Evolutionary conservation across 1,139 yeast genomes (phyloP), one percentile per base, ranked within the genome.

Genomic region (Candida smagusa): DNA sequence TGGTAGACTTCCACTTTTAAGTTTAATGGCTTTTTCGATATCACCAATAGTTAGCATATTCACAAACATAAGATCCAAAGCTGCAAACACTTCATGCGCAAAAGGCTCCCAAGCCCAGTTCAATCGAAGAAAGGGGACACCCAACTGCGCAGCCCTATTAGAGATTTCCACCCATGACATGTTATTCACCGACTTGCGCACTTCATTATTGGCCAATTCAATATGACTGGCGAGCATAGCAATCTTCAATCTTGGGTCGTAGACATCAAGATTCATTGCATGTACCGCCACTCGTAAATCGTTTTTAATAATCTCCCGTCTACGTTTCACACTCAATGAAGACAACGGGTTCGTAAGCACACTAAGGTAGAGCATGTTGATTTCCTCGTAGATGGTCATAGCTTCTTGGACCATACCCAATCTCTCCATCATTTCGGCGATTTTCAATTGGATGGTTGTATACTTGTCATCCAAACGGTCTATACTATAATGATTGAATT

Each of bases 341-440:
- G 43, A 44, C 4, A 50, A 59, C 12, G 58, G 55, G 3, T 68
- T 67, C 3, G 71, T 66, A 36, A 83, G 64, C 6, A 79, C 79
- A n/a, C 77, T 74, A 42, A 80, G 68, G 51, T 82, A 85, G 25
- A 79, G 63, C 2, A 81, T 72, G 9, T 83, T 79, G 40, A 86
- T 68, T 52, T 85, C 94, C 42, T 80, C 68, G 57, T 85, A 85
- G 24, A 84, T 58, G 48, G 72, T 69, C 25, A 77, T 68, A 0
- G 95, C 94, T 41, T 83, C 87, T 12, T 75, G 74, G 30, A 58
- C 46, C 79, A 77, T 71, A 25, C 68, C 69, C 45, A 85, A 61
- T 35, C 81, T 65, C 53, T 85, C 94, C 56, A 80, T 86, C 88
- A 88, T 84, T 54, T 89, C 96, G 3, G 85, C 95, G 30, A 87